Evolutionary conservation across 2,329 filamentous ascomycete species (phyloP), one percentile per base, ranked within the genome.

Genomic region (Apiospora arundinis): DNA sequence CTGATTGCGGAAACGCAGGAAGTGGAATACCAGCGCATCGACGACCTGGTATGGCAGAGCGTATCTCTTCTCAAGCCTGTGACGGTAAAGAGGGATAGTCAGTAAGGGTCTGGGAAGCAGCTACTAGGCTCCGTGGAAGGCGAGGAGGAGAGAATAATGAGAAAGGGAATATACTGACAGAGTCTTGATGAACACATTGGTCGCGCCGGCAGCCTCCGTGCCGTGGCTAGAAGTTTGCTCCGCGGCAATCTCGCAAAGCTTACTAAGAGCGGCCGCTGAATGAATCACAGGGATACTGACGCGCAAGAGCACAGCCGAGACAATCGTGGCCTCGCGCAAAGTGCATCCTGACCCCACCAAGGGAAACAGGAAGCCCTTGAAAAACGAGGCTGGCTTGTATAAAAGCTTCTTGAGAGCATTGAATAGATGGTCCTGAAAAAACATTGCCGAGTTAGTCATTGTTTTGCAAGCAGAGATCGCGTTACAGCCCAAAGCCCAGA

Each of bases 11-110:
- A 97, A 98, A 21, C 96, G 92, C 73, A 98, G 82, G 82, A 99
- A 99, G 82, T 99, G 95, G 85, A 98, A 98, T 12, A 99, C 96
- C 1, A 98, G 86, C 1, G 95, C 92, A 77, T 99, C 96, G 68
- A 99, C 91, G 70, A 97, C 95, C 83, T 97, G 95, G 84, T 93
- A 98, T 0, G 95, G 96, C 14, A 99, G 86, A 0, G 96, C 96
- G 77, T 99, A 98, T 80, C 97, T 97, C 88, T 99, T 99, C 83
- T 98, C 95, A 4, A 99, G 46, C 12, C 67, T 69, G 18, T 9
- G 11, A 63, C 56, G 56, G 25, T 11, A 40, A 14, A 12, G 21
- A 25, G 7, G 1, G 12, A n/a, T 28, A 25, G 44, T 44, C 28
- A 63, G 40, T 45, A 11, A 3, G 16, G 42, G 42, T 16, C 9